Evolutionary conservation across 176 grass and related monocot genomes (phyloP).

Genomic region (Olyra latifolia): DNA sequence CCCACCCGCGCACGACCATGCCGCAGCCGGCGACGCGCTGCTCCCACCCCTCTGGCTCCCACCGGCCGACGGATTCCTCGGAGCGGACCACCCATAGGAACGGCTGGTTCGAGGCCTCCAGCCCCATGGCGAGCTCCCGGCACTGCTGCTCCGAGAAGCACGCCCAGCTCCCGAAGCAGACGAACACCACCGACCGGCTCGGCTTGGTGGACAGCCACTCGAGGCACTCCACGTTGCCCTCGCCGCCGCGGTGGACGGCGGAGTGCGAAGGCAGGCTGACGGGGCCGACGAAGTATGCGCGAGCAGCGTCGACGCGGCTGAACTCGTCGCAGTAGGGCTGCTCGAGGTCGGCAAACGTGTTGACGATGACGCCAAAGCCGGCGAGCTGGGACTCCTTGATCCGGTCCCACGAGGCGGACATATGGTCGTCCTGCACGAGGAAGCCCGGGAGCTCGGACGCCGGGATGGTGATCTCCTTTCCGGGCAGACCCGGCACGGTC

Average conservation of each 20-base stretch:
- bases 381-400: constrained; percentile 55
- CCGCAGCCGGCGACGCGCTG: constrained; percentile 43
- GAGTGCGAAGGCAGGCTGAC: constrained; percentile 19
- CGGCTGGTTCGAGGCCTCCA: constrained; percentile 52
- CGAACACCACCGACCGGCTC: constrained; percentile 56
- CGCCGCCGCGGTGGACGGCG: constrained; percentile 32
- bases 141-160: constrained; percentile 38
- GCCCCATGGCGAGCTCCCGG: constrained; percentile 66
- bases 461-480: constrained; percentile 56
- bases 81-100: constrained; percentile 77
- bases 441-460: constrained; percentile 73
- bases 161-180: constrained; percentile 92
- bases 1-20: constrained; percentile 64
- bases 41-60: constrained; percentile 67
- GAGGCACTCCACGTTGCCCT: constrained; percentile 45
- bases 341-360: constrained; percentile 70
- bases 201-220: constrained; percentile 57
- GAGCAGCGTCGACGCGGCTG: constrained; percentile 52
- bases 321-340: constrained; percentile 66
- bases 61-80: not conserved
- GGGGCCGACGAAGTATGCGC: constrained; percentile 76
- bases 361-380: constrained; percentile 64
- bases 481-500: constrained; percentile 54
- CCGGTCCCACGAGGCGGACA: constrained; percentile 46
- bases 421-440: constrained; percentile 49